phyloP scores from a whole-genome alignment of 495 filamentous ascomycete species.

The Podospora pseudoanserina region DNA sequence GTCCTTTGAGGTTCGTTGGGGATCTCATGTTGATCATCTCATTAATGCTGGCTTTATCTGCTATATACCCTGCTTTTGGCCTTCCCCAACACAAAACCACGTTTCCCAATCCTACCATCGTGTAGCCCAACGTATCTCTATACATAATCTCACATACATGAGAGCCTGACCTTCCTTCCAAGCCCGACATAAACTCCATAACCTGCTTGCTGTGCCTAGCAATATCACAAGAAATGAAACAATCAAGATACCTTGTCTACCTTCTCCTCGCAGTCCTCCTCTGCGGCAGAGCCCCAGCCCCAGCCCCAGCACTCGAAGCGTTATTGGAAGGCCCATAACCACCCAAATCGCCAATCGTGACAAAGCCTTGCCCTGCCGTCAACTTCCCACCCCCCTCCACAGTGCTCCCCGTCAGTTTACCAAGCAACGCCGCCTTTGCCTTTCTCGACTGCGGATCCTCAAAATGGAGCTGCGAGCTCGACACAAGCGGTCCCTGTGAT shows the following conservation, averaged over 20 bases:
- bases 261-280: neutral
- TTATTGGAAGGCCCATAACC: neutral
- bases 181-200: neutral
- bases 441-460: slow-evolving; percentile 40
- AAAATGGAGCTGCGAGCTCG: slow-evolving; percentile 44
- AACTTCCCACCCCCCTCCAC: neutral
- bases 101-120: neutral
- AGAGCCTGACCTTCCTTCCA: neutral
- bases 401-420: neutral
- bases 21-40: neutral
- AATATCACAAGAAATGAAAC: neutral
- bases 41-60: neutral
- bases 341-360: neutral
- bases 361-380: neutral
- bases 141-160: neutral
- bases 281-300: neutral
- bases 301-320: neutral
- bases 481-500: slow-evolving; percentile 33
- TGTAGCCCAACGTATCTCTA: neutral
- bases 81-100: neutral
- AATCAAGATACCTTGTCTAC: neutral
- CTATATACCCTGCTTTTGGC: neutral
- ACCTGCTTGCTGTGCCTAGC: neutral
- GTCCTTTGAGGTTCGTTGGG: too few relatives aligned
- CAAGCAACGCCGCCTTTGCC: slow-evolving; percentile 13